These are phyloP conservation scores for Hymenoscyphus repandus DNA, from an alignment of 2,329 filamentous ascomycete genomes.

Conservation along the genomic window DNA sequence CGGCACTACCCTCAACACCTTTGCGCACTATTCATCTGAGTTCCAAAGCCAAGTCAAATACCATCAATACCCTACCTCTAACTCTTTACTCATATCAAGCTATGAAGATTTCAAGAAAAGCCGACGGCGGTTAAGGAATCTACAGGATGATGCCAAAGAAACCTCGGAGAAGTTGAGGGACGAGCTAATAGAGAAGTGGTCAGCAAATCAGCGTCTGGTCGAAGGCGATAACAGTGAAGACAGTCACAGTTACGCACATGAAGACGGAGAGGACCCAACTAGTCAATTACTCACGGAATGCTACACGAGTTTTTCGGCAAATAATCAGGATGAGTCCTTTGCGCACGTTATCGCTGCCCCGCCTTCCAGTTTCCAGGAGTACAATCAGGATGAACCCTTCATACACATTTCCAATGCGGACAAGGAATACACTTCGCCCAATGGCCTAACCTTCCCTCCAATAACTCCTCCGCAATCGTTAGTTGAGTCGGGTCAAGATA, in stretches of 20 bases:
- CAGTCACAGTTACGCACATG: neutral
- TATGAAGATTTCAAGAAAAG: constrained; percentile 18
- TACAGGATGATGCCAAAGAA: constrained; percentile 16
- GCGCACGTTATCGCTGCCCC: neutral
- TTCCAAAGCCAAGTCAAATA: constrained; percentile 13
- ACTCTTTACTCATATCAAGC: constrained; percentile 9
- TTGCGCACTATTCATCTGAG: constrained; percentile 15
- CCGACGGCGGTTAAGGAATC: constrained; percentile 14
- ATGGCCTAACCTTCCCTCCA: too few relatives aligned
- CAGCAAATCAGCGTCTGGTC: too few relatives aligned
- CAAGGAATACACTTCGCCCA: too few relatives aligned
- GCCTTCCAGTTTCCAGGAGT: too few relatives aligned
- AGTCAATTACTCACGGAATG: constrained; percentile 11
- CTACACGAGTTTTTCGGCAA: constrained; percentile 7
- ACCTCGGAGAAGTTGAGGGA: constrained; percentile 13
- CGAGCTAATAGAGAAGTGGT: constrained; percentile 13
- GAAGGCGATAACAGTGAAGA: too few relatives aligned
- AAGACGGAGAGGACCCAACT: constrained; percentile 9
- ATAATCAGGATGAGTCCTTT: neutral
- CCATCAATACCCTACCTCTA: constrained; percentile 15
- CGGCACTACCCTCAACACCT: constrained; percentile 15
- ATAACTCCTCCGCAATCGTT: too few relatives aligned
- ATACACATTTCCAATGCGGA: too few relatives aligned
- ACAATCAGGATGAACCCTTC: too few relatives aligned
- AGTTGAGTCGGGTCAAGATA: too few relatives aligned